phyloP scores from a whole-genome alignment of 2,329 filamentous ascomycete genomes.

The Fusarium coicis region DNA sequence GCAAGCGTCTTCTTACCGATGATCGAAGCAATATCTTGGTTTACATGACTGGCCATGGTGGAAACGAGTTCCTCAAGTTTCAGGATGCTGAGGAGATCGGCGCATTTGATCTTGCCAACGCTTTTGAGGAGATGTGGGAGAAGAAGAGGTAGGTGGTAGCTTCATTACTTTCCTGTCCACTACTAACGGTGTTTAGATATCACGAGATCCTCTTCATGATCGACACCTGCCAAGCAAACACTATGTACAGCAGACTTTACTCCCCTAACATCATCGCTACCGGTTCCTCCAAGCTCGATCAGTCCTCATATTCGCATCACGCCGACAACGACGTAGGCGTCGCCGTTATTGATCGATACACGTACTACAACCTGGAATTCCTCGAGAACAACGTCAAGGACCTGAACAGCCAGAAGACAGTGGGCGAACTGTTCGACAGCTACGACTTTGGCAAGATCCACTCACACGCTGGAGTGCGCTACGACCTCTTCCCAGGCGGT shows the following conservation, averaged over 20 bases:
- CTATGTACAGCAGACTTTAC: slow-evolving; percentile 98
- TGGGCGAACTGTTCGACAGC: slow-evolving; percentile 95
- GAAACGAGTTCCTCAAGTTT: slow-evolving; percentile 98
- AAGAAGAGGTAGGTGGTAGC: slow-evolving; percentile 78
- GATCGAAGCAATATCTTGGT: slow-evolving; percentile 96
- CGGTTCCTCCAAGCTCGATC: slow-evolving; percentile 93
- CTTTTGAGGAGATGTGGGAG: slow-evolving; percentile 99
- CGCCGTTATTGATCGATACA: slow-evolving; percentile 97
- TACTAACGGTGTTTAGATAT: slow-evolving; percentile 66
- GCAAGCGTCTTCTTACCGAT: slow-evolving; percentile 93
- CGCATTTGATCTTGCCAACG: slow-evolving; percentile 94
- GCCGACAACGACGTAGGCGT: slow-evolving; percentile 98
- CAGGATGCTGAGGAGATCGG: slow-evolving; percentile 98
- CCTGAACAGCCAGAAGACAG: slow-evolving; percentile 84
- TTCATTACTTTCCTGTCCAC: slow-evolving; percentile 27
- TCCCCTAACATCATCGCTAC: slow-evolving; percentile 98
- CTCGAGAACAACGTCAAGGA: slow-evolving; percentile 90
- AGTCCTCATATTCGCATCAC: slow-evolving; percentile 97
- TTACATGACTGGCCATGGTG: slow-evolving; percentile 99
- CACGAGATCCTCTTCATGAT: slow-evolving; percentile 99
- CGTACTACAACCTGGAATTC: slow-evolving; percentile 98
- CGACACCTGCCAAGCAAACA: slow-evolving; percentile 99
- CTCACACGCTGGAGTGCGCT: slow-evolving; percentile 88
- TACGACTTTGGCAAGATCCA: slow-evolving; percentile 97
- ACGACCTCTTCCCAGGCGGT: slow-evolving; percentile 92